Conservation (phyloP, 768 basidiomycete genomes). For the Peribolospora kevripleyi region DNA sequence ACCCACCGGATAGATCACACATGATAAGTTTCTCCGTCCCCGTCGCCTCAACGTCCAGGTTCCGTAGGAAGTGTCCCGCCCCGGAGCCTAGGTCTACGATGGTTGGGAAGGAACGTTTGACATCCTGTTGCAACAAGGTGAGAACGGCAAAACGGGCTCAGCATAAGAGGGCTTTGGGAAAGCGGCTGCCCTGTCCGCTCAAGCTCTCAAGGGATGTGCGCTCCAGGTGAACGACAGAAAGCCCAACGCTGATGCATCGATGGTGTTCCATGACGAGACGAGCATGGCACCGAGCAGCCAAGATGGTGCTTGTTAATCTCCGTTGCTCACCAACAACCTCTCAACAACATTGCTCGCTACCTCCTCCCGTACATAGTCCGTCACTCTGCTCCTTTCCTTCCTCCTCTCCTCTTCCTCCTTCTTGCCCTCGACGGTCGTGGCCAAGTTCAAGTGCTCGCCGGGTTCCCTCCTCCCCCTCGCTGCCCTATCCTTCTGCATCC, state of each 20-base stretch:
- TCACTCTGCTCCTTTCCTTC: conserved; percentile 35
- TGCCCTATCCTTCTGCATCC: conserved; percentile 49
- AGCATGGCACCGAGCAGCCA: conserved; percentile 6
- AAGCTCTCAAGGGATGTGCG: no score
- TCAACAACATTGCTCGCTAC: conserved; percentile 78
- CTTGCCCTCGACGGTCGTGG: background rate
- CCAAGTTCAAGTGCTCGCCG: background rate
- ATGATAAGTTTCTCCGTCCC: conserved; percentile 47
- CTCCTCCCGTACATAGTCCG: conserved; percentile 79
- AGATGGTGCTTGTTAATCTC: no score
- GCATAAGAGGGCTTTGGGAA: no score
- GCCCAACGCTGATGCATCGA: background rate
- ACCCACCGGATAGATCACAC: conserved; percentile 64
- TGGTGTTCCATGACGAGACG: background rate
- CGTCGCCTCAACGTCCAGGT: conserved; percentile 43
- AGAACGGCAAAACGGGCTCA: no score
- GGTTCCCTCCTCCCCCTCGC: conserved; percentile 27
- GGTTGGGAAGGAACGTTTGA: conserved; percentile 54
- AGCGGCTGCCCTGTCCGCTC: no score
- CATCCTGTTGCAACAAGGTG: conserved; percentile 35
- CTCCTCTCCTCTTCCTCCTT: conserved; percentile 5
- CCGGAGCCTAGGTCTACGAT: conserved; percentile 77
- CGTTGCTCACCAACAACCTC: conserved; percentile 40
- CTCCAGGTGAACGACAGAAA: background rate
- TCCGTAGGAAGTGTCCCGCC: conserved; percentile 69